These are phyloP conservation scores for Ottelia alismoides DNA, from an alignment of 106 monocot genomes.

Conservation along the genomic window DNA sequence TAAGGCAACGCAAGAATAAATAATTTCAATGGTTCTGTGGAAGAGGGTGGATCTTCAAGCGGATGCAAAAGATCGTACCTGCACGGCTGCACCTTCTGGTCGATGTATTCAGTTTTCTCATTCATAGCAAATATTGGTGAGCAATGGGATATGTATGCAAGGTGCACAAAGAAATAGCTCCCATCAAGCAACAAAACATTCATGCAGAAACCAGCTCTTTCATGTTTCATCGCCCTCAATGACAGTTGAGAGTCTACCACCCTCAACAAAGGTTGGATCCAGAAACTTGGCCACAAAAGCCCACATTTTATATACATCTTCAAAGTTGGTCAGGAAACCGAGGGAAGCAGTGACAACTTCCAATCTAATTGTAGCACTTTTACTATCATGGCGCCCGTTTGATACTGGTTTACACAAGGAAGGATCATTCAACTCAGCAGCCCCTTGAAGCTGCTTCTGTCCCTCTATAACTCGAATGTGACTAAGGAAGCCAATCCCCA, in stretches of 20 bases:
- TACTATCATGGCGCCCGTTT: conserved; percentile 30
- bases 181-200: too few relatives aligned
- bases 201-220: too few relatives aligned
- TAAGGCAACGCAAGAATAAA: too few relatives aligned
- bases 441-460: conserved; percentile 28
- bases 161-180: too few relatives aligned
- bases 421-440: conserved; percentile 17
- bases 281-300: conserved; percentile 83
- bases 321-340: conserved; percentile 89
- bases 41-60: too few relatives aligned
- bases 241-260: conserved; percentile 33
- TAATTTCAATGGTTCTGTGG: too few relatives aligned
- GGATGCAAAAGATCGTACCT: too few relatives aligned
- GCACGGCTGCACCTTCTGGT: too few relatives aligned
- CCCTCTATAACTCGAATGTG: conserved; percentile 35
- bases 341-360: conserved; percentile 90
- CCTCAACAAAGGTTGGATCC: conserved; percentile 48
- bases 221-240: too few relatives aligned
- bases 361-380: conserved; percentile 29
- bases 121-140: too few relatives aligned
- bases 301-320: conserved; percentile 93
- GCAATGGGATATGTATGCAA: too few relatives aligned
- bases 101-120: too few relatives aligned
- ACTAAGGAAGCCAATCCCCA: conserved; percentile 80
- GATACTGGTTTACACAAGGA: conserved; percentile 25